These are phyloP conservation scores for Trichoderma koningii DNA, from an alignment of 2,329 filamentous ascomycete species.

Conservation along the genomic window DNA sequence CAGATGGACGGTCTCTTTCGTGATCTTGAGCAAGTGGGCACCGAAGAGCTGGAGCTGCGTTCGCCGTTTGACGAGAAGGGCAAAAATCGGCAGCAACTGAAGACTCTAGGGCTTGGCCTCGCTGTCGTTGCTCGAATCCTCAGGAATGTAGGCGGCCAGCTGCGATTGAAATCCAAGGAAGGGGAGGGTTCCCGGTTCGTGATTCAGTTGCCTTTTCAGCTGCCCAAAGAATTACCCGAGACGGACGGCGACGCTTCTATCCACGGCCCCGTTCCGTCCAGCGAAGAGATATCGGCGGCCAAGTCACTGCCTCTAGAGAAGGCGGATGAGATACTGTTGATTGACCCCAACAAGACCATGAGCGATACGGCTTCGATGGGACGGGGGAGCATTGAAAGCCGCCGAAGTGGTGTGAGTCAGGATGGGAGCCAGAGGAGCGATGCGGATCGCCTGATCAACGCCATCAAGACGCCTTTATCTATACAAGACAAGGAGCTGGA, in stretches of 20 bases:
- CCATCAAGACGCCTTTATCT: conserved; percentile 63
- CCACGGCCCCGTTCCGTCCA: conserved; percentile 23
- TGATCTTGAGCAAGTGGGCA: conserved; percentile 61
- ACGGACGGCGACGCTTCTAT: conserved; percentile 24
- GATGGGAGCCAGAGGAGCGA: conserved; percentile 60
- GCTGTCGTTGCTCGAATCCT: conserved; percentile 84
- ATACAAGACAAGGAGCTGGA: conserved; percentile 44
- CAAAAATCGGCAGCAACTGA: conserved; percentile 36
- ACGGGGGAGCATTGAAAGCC: conserved; percentile 32
- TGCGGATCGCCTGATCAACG: conserved; percentile 70
- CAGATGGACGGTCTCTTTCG: conserved; percentile 60
- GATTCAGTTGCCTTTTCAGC: conserved; percentile 73
- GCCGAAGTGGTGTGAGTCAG: conserved; percentile 45
- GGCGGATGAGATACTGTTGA: conserved; percentile 62
- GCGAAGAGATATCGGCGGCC: conserved; percentile 31
- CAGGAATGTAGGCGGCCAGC: conserved; percentile 86
- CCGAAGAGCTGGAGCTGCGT: conserved; percentile 44
- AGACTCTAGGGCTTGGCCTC: conserved; percentile 76
- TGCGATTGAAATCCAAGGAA: conserved; percentile 80
- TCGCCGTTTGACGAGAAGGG: conserved; percentile 33
- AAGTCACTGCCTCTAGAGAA: conserved; percentile 37
- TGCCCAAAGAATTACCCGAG: conserved; percentile 50
- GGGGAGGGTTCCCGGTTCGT: conserved; percentile 82
- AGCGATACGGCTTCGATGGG: conserved; percentile 26
- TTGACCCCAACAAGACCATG: conserved; percentile 49